These are phyloP conservation scores for Diaporthe sp. DNA, from an alignment of 2,329 filamentous ascomycete species.

Conservation along the genomic window DNA sequence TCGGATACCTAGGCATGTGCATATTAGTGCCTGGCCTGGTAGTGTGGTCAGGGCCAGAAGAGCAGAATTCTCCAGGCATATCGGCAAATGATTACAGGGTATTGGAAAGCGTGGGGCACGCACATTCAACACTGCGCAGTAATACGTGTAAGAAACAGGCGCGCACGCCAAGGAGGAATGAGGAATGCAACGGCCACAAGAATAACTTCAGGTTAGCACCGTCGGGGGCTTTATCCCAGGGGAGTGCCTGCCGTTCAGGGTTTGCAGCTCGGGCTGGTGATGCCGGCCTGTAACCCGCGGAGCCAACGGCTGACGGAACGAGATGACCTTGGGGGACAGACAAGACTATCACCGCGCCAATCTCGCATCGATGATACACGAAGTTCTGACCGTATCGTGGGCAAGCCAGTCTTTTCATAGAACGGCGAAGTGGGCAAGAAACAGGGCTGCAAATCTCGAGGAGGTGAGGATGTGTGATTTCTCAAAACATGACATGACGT, in stretches of 20 bases:
- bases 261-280: conserved; percentile 9
- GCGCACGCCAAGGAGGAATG: background rate
- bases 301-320: background rate
- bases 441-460: conserved; percentile 9
- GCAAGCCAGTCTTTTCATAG: background rate
- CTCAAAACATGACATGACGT: conserved; percentile 28
- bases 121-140: background rate
- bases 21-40: background rate
- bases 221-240: background rate
- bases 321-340: background rate
- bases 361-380: background rate
- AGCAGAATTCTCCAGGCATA: background rate
- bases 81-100: background rate
- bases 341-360: background rate
- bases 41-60: background rate
- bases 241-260: conserved; percentile 19
- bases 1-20: background rate
- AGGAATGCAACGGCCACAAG: conserved; percentile 13
- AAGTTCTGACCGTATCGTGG: background rate
- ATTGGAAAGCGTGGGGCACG: background rate
- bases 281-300: background rate
- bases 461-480: conserved; percentile 22
- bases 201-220: conserved; percentile 9
- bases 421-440: background rate
- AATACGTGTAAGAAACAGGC: background rate